Base-by-base conservation (phyloP, 306 rosid species). In the Fagus crenata region DNA sequence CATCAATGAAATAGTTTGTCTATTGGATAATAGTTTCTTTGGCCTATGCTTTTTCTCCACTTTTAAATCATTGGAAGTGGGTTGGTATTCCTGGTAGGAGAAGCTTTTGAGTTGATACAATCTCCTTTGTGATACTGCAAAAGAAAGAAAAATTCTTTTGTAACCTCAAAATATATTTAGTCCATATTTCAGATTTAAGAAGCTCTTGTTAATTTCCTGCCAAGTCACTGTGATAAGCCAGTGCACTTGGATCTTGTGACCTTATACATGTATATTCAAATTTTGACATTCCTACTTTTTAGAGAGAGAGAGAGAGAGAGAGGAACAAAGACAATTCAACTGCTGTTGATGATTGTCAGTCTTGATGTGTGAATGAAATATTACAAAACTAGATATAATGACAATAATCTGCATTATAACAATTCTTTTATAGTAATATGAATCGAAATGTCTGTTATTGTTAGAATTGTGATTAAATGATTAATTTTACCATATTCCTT, bases 21-120 rank as follows among this genome's bases (percentile, higher is more conserved):
- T 61, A 17, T 55, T 61, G 39, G 53, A 35, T 55, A 12, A 54
- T 71, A n/a, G 49, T 28, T 60, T 71, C 28, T 49, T n/a, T 49
- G 63, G 67, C 67, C 73, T 71, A 71, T 6, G 69, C 28, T 64
- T 36, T 64, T 64, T 22, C 28, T 39, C 9, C 49, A 17, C 13
- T 36, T 64, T 64, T 35, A 64, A 3, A 35, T 59, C 65, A 59
- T 59, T 22, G 37, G 14, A 37, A 2, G 46, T 65, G 33, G 63
- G 37, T 12, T 60, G 13, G 67, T 60, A 32, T 28, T 60, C 67
- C 40, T 31, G 67, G 67, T 28, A 11, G 37, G 17, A 11, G 15
- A 32, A 60, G 39, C 33, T 39, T 67, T 59, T 67, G n/a, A 28
- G 40, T 39, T 67, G 32, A n/a, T 7, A n/a, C 11, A 39, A 39